phyloP scores from a whole-genome alignment of 305 asterid genomes.

The Salvia sclarea region DNA sequence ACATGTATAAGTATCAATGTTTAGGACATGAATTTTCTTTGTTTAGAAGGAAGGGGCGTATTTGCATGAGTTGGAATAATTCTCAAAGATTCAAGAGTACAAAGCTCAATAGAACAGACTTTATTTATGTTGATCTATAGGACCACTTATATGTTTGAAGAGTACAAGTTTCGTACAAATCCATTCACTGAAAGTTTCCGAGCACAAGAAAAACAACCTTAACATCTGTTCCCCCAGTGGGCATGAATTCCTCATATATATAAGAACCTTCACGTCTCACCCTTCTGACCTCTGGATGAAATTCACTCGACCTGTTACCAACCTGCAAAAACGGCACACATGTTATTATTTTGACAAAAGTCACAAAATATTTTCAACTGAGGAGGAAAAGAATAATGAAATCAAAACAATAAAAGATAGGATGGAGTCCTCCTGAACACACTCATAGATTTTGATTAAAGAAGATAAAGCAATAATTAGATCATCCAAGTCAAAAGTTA shows the following conservation, averaged over 20 bases:
- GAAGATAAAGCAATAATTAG: not conserved
- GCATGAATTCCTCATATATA: constrained; percentile 99
- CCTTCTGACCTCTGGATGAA: constrained; percentile 93
- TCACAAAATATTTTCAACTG: not conserved
- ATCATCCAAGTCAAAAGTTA: not conserved
- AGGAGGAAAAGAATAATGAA: constrained; percentile 6
- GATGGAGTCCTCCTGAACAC: not conserved
- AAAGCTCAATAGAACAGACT: constrained; percentile 12
- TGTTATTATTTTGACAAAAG: not conserved
- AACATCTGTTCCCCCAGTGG: constrained; percentile 99
- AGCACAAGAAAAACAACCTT: constrained; percentile 57
- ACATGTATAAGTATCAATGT: not conserved
- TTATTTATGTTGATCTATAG: constrained; percentile 15
- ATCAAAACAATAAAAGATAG: not conserved
- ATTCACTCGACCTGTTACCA: constrained; percentile 99
- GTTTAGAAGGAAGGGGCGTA: constrained; percentile 11
- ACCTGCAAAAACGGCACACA: constrained; percentile 51
- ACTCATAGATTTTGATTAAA: not conserved
- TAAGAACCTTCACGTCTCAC: constrained; percentile 99
- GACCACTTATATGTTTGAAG: constrained; percentile 8
- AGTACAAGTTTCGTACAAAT: constrained; percentile 1
- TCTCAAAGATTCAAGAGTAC: constrained; percentile 19
- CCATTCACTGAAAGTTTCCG: constrained; percentile 17
- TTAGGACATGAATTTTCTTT: not conserved
- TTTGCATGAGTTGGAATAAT: constrained; percentile 4